Base-by-base conservation (phyloP, 768 basidiomycete species). In the Tylopilus subfusipes region DNA sequence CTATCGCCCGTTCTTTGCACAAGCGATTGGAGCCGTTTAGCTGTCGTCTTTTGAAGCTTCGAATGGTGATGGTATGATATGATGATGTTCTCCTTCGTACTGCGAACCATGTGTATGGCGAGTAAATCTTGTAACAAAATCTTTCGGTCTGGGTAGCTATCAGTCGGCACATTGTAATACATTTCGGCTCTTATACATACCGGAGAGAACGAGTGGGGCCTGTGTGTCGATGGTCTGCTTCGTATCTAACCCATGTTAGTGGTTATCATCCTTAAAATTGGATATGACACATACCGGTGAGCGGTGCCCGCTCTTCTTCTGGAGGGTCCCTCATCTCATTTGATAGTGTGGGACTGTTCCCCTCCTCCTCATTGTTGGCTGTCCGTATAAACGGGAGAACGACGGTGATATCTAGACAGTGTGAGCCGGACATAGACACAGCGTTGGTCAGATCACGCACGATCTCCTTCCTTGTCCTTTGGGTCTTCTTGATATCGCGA, bases 311-410 rank as follows among this genome's bases (percentile, higher is more conserved):
- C 14, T 49, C 40, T 38, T 62, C 58, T 31, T 36, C 47, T 22
- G 13, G 21, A 21, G 47, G 27, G 33, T 47, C 38, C 6, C 2
- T 44, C 13, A 33, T n/a, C 67, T 30, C 71, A 38, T 34, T 57
- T 57, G 40, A 59, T 50, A 58, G 55, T 14, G n/a, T n/a, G n/a
- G n/a, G n/a, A n/a, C n/a, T n/a, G n/a, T 8, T 1, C 42, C 59
- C 54, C 34, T 49, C 46, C 27, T 48, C 51, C 8, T 51, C 18
- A 49, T 74, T 73, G 53, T 64, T 60, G 64, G 77, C 70, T 4
- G 71, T 59, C 9, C 80, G 75, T 56, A 73, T 63, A 50, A 76
- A 78, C 1, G 70, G 70, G 7, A 78, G 64, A 6, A 74, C 73
- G 31, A 78, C 71, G 4, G 77, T 78, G 42, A 78, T 73, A 51